Evolutionary conservation across 257 asterid genomes (phyloP), one percentile per base, ranked within the genome.

Genomic region (Nicotiana noctiflora): DNA sequence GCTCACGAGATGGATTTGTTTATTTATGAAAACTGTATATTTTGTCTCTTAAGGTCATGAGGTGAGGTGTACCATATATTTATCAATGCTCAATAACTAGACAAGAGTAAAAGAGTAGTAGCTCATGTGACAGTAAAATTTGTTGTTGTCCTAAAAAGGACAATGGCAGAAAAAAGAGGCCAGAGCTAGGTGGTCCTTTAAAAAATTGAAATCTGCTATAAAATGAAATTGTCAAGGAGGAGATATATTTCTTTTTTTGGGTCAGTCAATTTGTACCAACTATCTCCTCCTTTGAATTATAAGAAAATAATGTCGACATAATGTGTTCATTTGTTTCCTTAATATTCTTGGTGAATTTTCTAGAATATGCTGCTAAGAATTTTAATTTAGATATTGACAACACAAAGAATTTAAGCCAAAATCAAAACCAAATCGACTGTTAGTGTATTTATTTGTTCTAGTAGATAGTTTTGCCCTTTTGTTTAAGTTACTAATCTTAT

Each of bases 251-350:
- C 57, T 4, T 40, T 19, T n/a, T 70, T 23, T 60, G 18, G 23
- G 21, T 29, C 13, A 27, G 21, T 31, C 75, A 66, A 40, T 32
- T 8, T 34, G 27, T 34, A 32, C 52, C 32, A 64, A 64, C 29
- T 15, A n/a, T n/a, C n/a, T n/a, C n/a, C n/a, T n/a, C n/a, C n/a
- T n/a, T n/a, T n/a, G n/a, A n/a, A n/a, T n/a, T n/a, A 4, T 1
- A 34, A 31, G 10, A 57, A 75, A 67, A 66, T 11, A 66, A 86
- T 85, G 91, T 86, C 84, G 90, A 88, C 91, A 88, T 53, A 76
- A 19, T 86, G 75, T 81, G 27, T 1, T 76, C 75, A 79, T 70
- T 55, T 21, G 72, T 81, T 82, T 80, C 84, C 6, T 76, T 8
- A 31, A 75, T 68, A 52, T 75, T 27, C 6, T 21, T 32, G n/a